A percentile compares a stretch with the other conserved stretches of the same genome.
phyloP scores from a whole-genome alignment of 306 rosid genomes.

The Dalbergia cultrata region DNA sequence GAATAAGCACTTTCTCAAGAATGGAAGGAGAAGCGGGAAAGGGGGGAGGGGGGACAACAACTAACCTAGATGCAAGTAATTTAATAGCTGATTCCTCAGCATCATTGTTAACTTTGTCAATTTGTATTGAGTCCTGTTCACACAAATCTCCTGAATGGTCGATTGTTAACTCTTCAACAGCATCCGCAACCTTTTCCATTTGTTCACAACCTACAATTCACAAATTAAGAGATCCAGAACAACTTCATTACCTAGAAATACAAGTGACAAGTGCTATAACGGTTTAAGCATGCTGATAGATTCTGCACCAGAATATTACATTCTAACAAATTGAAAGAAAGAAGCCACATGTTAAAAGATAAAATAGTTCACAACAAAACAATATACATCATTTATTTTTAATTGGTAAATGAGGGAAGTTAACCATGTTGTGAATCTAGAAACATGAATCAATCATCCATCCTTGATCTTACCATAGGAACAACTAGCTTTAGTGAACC shows the following conservation, averaged over 20 bases:
- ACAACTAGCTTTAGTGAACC: constrained; percentile 20
- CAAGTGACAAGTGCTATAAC: constrained; percentile 5
- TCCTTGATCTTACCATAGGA: background rate
- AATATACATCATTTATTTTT: background rate
- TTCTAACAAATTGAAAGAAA: constrained; percentile 18
- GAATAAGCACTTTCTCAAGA: no score
- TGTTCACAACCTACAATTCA: constrained; percentile 50
- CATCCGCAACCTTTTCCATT: constrained; percentile 60
- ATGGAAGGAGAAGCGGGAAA: no score
- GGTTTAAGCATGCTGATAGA: constrained; percentile 33
- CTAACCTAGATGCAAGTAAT: constrained; percentile 81
- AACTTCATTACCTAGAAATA: constrained; percentile 34
- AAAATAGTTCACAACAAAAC: constrained; percentile 1
- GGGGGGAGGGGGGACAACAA: background rate
- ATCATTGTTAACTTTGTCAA: constrained; percentile 52
- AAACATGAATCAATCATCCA: constrained; percentile 24
- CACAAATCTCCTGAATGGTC: constrained; percentile 40
- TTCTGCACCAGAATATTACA: constrained; percentile 9
- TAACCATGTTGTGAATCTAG: background rate
- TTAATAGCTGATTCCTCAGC: constrained; percentile 71
- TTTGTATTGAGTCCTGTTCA: constrained; percentile 51
- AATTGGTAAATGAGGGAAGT: background rate
- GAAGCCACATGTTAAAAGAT: background rate
- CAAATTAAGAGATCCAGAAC: constrained; percentile 32
- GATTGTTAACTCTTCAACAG: constrained; percentile 55